These are phyloP conservation scores for Evernia prunastri DNA, from an alignment of 495 filamentous ascomycete genomes.

Conservation along the genomic window DNA sequence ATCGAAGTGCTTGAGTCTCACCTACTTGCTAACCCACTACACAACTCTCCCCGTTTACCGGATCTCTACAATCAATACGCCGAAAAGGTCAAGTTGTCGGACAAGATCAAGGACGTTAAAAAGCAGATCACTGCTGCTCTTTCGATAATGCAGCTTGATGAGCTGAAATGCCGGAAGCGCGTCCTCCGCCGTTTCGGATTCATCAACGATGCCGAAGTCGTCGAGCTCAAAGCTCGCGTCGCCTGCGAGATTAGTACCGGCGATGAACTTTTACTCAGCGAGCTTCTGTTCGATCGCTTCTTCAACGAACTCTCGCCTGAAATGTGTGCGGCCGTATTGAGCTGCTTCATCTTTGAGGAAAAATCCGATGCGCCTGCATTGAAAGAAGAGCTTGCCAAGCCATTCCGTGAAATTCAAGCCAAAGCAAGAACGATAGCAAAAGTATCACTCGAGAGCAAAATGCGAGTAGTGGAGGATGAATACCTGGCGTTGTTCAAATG, in stretches of 20 bases:
- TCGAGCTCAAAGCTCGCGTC: slow-evolving; percentile 90
- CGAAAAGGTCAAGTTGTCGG: slow-evolving; percentile 64
- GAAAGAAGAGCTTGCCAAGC: slow-evolving; percentile 77
- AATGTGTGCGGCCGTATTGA: slow-evolving; percentile 73
- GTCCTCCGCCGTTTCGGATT: slow-evolving; percentile 95
- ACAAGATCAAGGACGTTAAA: slow-evolving; percentile 78
- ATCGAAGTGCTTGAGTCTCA: slow-evolving; percentile 94
- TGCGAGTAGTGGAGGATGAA: slow-evolving; percentile 84
- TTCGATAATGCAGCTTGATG: slow-evolving; percentile 84
- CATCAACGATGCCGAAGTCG: slow-evolving; percentile 88
- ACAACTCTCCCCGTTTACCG: slow-evolving; percentile 75
- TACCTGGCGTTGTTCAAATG: slow-evolving; percentile 82
- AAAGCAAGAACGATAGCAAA: slow-evolving; percentile 85
- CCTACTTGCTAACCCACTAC: slow-evolving; percentile 78
- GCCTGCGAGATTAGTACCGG: slow-evolving; percentile 95
- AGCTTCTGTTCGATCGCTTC: slow-evolving; percentile 92
- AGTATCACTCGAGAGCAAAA: slow-evolving; percentile 86
- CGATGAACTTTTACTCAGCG: slow-evolving; percentile 84
- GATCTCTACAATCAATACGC: slow-evolving; percentile 79
- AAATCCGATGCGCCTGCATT: slow-evolving; percentile 65
- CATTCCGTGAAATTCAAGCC: slow-evolving; percentile 73
- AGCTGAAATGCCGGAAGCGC: slow-evolving; percentile 90
- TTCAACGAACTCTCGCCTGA: slow-evolving; percentile 94
- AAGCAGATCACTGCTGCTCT: slow-evolving; percentile 78
- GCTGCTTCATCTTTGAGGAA: slow-evolving; percentile 95